Evolutionary conservation across 208 protist species (phyloP).

Genomic region (Trypanosoma conorhini): DNA sequence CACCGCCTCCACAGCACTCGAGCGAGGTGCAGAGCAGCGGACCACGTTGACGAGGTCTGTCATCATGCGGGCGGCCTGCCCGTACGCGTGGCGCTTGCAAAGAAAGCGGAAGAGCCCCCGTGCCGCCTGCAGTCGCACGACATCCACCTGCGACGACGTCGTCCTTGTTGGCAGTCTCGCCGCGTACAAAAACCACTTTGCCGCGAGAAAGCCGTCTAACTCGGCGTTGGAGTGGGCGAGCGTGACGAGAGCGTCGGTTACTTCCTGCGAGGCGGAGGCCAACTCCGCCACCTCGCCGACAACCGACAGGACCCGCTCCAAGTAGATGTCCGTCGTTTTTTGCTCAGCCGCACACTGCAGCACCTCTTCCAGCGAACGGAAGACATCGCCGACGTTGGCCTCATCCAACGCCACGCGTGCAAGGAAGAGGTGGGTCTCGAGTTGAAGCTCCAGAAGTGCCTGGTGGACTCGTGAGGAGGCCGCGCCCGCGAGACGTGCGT

Average conservation of each 20-base stretch:
- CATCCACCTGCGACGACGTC: conserved; percentile 44
- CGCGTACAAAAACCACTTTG: conserved; percentile 66
- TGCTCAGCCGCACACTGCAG: conserved; percentile 38
- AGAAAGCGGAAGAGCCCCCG: conserved; percentile 74
- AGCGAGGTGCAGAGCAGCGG: conserved; percentile 53
- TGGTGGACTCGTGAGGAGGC: not conserved
- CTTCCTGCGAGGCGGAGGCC: conserved; percentile 45
- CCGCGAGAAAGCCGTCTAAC: conserved; percentile 47
- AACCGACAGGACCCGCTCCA: conserved; percentile 38
- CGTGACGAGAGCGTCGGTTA: conserved; percentile 39
- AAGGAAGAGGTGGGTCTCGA: conserved; percentile 61
- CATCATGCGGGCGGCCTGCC: conserved; percentile 73
- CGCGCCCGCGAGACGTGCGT: not conserved
- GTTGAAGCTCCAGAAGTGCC: conserved; percentile 62
- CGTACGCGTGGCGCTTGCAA: conserved; percentile 75
- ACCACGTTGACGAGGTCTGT: conserved; percentile 63
- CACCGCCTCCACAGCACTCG: conserved; percentile 37
- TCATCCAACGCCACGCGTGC: conserved; percentile 41
- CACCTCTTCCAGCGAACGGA: conserved; percentile 58
- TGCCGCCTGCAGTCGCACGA: conserved; percentile 52
- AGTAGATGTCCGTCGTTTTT: conserved; percentile 30
- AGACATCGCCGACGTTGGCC: conserved; percentile 39
- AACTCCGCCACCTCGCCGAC: conserved; percentile 38
- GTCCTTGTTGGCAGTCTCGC: conserved; percentile 57
- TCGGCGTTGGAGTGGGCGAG: conserved; percentile 29